Percentiles rank a stretch among this genome's conserved stretches.
phyloP scores from a whole-genome alignment of 495 filamentous ascomycete genomes.

The Penicillium maclennaniae region DNA sequence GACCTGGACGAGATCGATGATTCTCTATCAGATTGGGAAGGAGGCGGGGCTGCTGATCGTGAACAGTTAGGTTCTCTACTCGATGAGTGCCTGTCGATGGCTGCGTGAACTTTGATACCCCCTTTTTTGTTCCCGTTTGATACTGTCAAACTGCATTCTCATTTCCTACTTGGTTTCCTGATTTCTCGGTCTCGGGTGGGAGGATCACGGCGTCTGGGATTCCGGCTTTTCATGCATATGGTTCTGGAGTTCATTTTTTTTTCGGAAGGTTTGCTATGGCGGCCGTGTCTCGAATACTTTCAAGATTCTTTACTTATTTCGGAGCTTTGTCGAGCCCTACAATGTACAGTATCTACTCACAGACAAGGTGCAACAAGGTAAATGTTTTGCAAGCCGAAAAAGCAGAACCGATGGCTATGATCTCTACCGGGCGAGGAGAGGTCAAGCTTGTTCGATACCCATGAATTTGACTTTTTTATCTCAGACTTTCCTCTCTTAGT shows the following conservation, averaged over 20 bases:
- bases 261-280: conserved; percentile 15
- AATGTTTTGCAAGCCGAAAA: conserved; percentile 7
- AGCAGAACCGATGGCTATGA: conserved; percentile 14
- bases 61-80: conserved; percentile 63
- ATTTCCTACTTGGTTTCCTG: conserved; percentile 11
- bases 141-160: not conserved
- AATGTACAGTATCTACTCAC: conserved; percentile 20
- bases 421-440: conserved; percentile 12
- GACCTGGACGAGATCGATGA: conserved; percentile 59
- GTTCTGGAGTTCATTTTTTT: conserved; percentile 20
- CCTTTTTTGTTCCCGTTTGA: conserved; percentile 3
- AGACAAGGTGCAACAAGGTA: conserved; percentile 1
- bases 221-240: conserved; percentile 22
- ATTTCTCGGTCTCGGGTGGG: conserved; percentile 21
- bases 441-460: conserved; percentile 36
- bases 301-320: conserved; percentile 1
- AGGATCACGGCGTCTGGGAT: conserved; percentile 27
- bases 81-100: conserved; percentile 57
- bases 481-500: not conserved
- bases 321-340: conserved; percentile 1
- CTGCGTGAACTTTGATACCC: conserved; percentile 33
- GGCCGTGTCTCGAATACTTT: conserved; percentile 8
- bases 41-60: conserved; percentile 57
- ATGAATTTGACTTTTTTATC: conserved; percentile 22
- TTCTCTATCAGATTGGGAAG: conserved; percentile 63